Percentiles rank a stretch among this genome's conserved stretches.
Conservation (phyloP, 164 flowering plant species). For the Stephania yunnanensis region DNA sequence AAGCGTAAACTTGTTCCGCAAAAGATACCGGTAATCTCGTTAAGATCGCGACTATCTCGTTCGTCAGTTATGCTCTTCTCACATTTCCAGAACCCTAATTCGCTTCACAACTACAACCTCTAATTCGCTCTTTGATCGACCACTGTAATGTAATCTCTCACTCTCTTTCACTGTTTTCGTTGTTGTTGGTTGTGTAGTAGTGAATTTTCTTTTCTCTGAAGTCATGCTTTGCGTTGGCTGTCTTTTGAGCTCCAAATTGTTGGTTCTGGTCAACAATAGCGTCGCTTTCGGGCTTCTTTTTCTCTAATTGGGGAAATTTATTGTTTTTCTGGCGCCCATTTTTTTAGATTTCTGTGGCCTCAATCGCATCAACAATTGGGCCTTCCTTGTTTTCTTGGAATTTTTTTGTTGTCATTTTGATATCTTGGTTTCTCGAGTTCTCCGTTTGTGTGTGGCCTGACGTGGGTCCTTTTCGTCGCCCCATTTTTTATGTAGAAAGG, state of each 20-base stretch:
- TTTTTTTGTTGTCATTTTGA: background rate
- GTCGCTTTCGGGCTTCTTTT: conserved; percentile 1
- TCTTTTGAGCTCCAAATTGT: background rate
- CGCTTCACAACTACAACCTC: background rate
- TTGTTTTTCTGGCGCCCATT: background rate
- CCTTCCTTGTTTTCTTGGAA: background rate
- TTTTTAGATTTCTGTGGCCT: conserved; percentile 5
- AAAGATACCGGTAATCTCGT: background rate
- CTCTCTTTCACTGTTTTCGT: background rate
- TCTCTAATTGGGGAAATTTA: background rate
- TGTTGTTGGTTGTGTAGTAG: background rate
- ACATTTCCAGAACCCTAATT: background rate
- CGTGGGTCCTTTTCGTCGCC: conserved; percentile 11
- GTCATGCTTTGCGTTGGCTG: background rate
- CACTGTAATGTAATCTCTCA: background rate
- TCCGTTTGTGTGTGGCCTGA: background rate
- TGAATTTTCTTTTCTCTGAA: background rate
- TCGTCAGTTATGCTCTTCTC: background rate
- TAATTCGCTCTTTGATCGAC: background rate
- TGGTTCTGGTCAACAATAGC: background rate
- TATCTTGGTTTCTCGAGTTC: background rate
- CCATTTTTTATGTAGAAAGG: background rate
- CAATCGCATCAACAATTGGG: conserved; percentile 1
- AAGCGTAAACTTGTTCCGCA: background rate
- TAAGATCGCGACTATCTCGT: background rate